Evolutionary conservation across 345 rosid genomes (phyloP), one percentile per base, ranked within the genome.

Genomic region (Rubroshorea leprosula): DNA sequence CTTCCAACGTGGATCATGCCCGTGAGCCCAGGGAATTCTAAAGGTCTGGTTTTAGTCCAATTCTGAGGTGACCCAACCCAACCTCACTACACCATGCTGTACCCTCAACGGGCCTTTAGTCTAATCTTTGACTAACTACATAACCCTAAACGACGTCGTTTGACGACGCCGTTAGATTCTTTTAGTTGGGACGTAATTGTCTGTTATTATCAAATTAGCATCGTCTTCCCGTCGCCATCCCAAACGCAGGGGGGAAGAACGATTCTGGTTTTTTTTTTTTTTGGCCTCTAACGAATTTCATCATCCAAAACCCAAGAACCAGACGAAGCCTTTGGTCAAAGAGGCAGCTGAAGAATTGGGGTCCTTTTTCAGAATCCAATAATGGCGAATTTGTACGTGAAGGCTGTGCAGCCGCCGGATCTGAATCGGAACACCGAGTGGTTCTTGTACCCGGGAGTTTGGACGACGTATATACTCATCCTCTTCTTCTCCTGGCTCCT

Each of bases 401-500:
- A 69, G 62, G 83, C 85, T 57, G 80, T 74, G 62, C 93, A 73
- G 49, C 76, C 90, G 51, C 70, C 85, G 88, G 93, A 88, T 80
- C 82, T 85, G 83, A 89, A 89, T 35, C 56, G 76, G 71, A 89
- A 89, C 68, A 89, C 90, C 18, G 94, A 85, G 69, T 85, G 89
- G 92, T 87, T 87, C 66, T 80, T 67, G 84, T 85, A 87, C 62
- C 96, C 89, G 12, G 93, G 90, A 21, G 93, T 85, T 0, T 88
- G 96, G 96, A 85, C 90, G 0, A 72, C 88, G 23, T 89, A 85
- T 54, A 78, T 89, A 26, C 78, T 82, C 19, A 75, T 88, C 38
- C 71, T 88, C 55, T 88, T 88, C 81, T 85, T 85, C 52, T 67
- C 74, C 1, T 85, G 96, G 93, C 81, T 88, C 15, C 41, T 78